These are phyloP conservation scores for Hygrophorus russula DNA, from an alignment of 768 basidiomycete genomes.

Conservation along the genomic window DNA sequence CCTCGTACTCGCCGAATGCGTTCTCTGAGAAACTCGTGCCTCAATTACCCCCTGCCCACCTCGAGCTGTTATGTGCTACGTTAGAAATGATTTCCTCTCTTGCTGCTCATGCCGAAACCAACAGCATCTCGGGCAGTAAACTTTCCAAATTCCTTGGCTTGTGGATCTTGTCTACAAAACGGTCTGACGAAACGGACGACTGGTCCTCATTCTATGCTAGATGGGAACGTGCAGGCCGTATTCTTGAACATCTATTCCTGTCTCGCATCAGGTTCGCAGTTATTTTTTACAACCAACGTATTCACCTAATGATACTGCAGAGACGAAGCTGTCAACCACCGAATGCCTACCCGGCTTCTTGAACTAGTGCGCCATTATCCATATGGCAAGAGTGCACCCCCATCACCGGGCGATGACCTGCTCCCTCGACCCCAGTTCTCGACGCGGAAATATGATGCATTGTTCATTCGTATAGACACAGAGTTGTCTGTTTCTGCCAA, in stretches of 20 bases:
- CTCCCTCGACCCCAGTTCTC: slow-evolving; percentile 58
- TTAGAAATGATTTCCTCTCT: slow-evolving; percentile 58
- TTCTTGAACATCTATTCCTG: slow-evolving; percentile 70
- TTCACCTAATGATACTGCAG: slow-evolving; percentile 5
- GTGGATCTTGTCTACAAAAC: slow-evolving; percentile 51
- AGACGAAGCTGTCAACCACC: slow-evolving; percentile 46
- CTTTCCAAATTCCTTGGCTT: slow-evolving; percentile 62
- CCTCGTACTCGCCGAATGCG: slow-evolving; percentile 49
- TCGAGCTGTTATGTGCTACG: slow-evolving; percentile 43
- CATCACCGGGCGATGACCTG: slow-evolving; percentile 23
- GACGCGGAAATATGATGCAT: slow-evolving; percentile 50
- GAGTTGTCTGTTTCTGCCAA: slow-evolving; percentile 29
- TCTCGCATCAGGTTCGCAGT: slow-evolving; percentile 51
- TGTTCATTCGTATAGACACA: slow-evolving; percentile 57
- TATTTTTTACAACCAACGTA: slow-evolving; percentile 1
- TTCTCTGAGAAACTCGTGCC: slow-evolving; percentile 55
- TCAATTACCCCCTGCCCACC: slow-evolving; percentile 44
- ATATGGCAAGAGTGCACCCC: slow-evolving; percentile 27
- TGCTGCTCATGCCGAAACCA: slow-evolving; percentile 60
- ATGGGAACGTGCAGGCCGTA: slow-evolving; percentile 66
- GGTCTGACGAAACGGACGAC: slow-evolving; percentile 39
- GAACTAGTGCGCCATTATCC: slow-evolving; percentile 67
- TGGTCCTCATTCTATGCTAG: slow-evolving; percentile 58
- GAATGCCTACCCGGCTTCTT: slow-evolving; percentile 58
- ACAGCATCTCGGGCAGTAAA: slow-evolving; percentile 70